Evolutionary conservation across 179 eudicot genomes (phyloP).

Genomic region (Heliamphora pulchella): DNA sequence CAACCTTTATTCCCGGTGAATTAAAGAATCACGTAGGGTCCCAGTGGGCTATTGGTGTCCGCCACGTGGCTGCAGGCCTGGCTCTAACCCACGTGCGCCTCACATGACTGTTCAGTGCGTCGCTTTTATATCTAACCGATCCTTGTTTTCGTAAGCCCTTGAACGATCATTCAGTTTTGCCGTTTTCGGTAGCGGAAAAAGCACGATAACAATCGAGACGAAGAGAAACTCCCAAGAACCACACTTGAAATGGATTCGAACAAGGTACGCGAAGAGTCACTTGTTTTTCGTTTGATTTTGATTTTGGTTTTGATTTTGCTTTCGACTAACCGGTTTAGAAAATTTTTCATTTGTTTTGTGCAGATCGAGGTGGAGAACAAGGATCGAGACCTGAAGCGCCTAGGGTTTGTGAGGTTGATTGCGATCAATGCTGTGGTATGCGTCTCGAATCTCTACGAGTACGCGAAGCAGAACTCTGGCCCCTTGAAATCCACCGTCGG

Average conservation of each 20-base stretch:
- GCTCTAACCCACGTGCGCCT: no score
- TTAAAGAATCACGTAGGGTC: no score
- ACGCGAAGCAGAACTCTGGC: slow-evolving; percentile 39
- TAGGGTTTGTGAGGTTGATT: slow-evolving; percentile 34
- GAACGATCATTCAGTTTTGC: background rate
- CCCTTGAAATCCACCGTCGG: slow-evolving; percentile 36
- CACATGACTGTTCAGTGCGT: no score
- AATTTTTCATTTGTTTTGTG: background rate
- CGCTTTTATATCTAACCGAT: no score
- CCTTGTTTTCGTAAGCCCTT: no score
- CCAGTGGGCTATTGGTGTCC: no score
- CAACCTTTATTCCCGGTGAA: no score
- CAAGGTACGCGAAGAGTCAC: slow-evolving; percentile 1
- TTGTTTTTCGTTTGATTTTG: background rate
- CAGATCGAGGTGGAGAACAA: slow-evolving; percentile 24
- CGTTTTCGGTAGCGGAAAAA: background rate
- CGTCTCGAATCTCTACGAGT: slow-evolving; percentile 30
- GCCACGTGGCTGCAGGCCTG: no score
- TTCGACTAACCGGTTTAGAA: background rate
- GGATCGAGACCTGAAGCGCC: slow-evolving; percentile 28
- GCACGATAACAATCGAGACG: background rate
- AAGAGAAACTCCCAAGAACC: background rate
- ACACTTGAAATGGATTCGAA: background rate
- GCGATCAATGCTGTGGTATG: slow-evolving; percentile 29
- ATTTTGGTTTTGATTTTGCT: background rate